These are phyloP conservation scores for Aegilops tauschii DNA, from an alignment of 176 grass and related monocot species.

Conservation along the genomic window DNA sequence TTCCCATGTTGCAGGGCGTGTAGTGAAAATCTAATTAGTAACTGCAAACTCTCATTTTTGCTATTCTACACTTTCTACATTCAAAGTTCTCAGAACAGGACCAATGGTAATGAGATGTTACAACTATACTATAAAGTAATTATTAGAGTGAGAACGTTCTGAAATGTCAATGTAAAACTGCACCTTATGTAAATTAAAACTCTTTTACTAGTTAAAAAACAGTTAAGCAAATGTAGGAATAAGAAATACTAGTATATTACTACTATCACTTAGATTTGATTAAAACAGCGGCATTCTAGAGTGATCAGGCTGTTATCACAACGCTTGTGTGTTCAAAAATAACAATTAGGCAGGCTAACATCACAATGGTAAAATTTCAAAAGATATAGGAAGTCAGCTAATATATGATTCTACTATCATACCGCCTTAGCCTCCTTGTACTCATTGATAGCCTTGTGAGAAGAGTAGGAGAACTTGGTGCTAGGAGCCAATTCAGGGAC, in stretches of 20 bases:
- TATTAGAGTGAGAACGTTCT: not conserved
- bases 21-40: no score
- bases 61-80: not conserved
- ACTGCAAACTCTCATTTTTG: not conserved
- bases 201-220: not conserved
- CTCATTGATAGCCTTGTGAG: conserved; percentile 82
- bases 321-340: not conserved
- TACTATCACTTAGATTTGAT: conserved; percentile 1
- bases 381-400: not conserved
- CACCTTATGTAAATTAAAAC: not conserved
- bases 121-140: not conserved
- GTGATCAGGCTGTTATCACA: not conserved
- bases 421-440: conserved; percentile 94
- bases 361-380: not conserved
- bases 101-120: not conserved
- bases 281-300: not conserved
- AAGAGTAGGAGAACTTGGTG: conserved; percentile 81
- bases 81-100: not conserved
- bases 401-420: conserved; percentile 12
- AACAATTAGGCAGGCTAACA: not conserved
- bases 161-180: not conserved
- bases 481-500: conserved; percentile 82
- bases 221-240: not conserved
- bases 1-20: no score
- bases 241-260: not conserved